A percentile compares a stretch with the other conserved stretches of the same genome.
Evolutionary conservation across 2,329 filamentous ascomycete species (phyloP).

Genomic region (Talaromyces sp.): DNA sequence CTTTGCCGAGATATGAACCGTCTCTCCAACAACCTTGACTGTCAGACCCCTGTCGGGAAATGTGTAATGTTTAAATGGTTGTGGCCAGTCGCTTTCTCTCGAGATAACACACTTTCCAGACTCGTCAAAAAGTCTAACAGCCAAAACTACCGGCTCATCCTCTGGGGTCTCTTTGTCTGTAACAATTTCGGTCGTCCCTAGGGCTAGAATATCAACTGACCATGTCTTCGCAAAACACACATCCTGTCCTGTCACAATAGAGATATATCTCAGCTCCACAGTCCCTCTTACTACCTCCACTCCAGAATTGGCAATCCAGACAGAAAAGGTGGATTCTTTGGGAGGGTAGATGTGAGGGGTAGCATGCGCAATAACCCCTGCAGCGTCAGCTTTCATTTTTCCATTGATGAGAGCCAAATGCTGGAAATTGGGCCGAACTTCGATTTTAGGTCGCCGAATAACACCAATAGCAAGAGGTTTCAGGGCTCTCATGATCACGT

Average conservation of each 20-base stretch:
- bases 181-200: not conserved
- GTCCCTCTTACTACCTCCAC: not conserved
- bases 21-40: not conserved
- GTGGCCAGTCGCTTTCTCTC: not conserved
- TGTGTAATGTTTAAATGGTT: conserved; percentile 1
- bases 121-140: not conserved
- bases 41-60: not conserved
- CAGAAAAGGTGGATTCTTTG: not conserved
- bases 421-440: not conserved
- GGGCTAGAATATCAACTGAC: not conserved
- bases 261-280: not conserved
- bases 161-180: not conserved
- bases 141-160: not conserved
- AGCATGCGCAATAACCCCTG: conserved; percentile 1
- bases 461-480: conserved; percentile 55
- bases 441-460: conserved; percentile 31
- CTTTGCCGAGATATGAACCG: not conserved
- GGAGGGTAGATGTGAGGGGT: conserved; percentile 1
- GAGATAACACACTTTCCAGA: not conserved
- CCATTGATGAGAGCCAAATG: not conserved
- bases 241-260: not conserved
- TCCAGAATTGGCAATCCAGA: not conserved
- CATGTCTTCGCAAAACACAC: not conserved
- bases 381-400: not conserved
- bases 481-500: conserved; percentile 55